These are phyloP conservation scores for Aspergillus bridgeri DNA, from an alignment of 495 filamentous ascomycete species.

Conservation along the genomic window DNA sequence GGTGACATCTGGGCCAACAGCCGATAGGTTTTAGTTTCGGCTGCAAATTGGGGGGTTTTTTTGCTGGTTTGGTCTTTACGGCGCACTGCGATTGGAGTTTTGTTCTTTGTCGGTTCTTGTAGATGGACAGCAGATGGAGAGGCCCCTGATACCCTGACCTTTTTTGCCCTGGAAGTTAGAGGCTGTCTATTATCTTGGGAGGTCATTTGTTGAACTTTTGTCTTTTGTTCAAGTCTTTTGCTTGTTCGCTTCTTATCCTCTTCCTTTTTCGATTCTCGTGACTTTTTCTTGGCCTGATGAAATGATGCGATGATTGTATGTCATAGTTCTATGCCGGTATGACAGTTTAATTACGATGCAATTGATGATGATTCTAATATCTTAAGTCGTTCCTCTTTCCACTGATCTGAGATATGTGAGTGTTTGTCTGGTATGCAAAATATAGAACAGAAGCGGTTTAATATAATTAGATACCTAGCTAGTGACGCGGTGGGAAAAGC, in stretches of 20 bases:
- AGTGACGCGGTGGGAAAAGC: too few relatives aligned
- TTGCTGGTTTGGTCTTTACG: constrained; percentile 21
- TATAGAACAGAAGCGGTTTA: too few relatives aligned
- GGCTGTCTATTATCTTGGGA: not conserved
- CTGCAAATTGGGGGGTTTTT: constrained; percentile 2
- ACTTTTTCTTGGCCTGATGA: constrained; percentile 22
- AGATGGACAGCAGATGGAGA: not conserved
- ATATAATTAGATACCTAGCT: too few relatives aligned
- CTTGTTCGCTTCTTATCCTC: not conserved
- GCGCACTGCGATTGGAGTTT: constrained; percentile 1
- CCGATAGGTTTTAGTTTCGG: constrained; percentile 22
- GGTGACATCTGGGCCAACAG: constrained; percentile 32
- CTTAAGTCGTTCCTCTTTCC: too few relatives aligned
- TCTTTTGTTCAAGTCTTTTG: too few relatives aligned
- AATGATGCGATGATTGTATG: constrained; percentile 15
- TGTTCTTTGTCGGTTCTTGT: not conserved
- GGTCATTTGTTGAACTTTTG: too few relatives aligned
- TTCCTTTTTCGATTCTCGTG: constrained; percentile 17
- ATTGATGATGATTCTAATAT: not conserved
- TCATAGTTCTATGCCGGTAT: constrained; percentile 7
- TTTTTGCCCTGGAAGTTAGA: not conserved
- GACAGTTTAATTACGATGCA: constrained; percentile 3
- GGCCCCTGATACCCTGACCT: not conserved
- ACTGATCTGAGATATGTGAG: too few relatives aligned
- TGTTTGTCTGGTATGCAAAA: not conserved